phyloP scores from a whole-genome alignment of 73 alveolate species.

The Effrenium voratum region DNA sequence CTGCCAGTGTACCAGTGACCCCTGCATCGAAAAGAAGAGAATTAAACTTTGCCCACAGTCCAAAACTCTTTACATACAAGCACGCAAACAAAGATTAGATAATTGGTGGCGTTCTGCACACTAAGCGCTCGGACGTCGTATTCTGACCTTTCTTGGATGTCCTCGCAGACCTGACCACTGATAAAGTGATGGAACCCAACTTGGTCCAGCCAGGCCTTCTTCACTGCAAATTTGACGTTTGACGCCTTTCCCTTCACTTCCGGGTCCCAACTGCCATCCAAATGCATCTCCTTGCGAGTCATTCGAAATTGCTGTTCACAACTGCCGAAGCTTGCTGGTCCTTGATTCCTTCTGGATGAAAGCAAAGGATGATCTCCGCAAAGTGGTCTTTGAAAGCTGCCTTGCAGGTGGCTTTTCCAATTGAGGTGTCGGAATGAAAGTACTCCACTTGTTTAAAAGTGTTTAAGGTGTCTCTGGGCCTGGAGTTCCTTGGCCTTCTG shows the following conservation, averaged over 20 bases:
- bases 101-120: too few relatives aligned
- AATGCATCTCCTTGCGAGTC: conserved; percentile 12
- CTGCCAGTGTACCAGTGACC: too few relatives aligned
- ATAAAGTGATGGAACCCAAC: too few relatives aligned
- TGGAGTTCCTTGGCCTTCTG: neutral
- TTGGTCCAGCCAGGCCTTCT: neutral
- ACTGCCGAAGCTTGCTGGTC: neutral
- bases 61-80: too few relatives aligned
- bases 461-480: neutral
- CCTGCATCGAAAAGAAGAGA: too few relatives aligned
- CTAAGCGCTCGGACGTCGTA: too few relatives aligned
- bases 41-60: too few relatives aligned
- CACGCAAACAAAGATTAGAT: too few relatives aligned
- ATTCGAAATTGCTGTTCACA: neutral
- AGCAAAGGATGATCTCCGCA: neutral
- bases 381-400: neutral
- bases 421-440: neutral
- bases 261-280: conserved; percentile 48
- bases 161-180: too few relatives aligned
- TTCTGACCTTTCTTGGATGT: too few relatives aligned
- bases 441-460: neutral
- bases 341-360: conserved; percentile 24
- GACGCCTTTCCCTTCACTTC: conserved; percentile 77
- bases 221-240: conserved; percentile 47
- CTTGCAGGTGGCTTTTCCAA: neutral